These are phyloP conservation scores for Neoascochyta sp. DNA, from an alignment of 2,329 filamentous ascomycete genomes.

Conservation along the genomic window DNA sequence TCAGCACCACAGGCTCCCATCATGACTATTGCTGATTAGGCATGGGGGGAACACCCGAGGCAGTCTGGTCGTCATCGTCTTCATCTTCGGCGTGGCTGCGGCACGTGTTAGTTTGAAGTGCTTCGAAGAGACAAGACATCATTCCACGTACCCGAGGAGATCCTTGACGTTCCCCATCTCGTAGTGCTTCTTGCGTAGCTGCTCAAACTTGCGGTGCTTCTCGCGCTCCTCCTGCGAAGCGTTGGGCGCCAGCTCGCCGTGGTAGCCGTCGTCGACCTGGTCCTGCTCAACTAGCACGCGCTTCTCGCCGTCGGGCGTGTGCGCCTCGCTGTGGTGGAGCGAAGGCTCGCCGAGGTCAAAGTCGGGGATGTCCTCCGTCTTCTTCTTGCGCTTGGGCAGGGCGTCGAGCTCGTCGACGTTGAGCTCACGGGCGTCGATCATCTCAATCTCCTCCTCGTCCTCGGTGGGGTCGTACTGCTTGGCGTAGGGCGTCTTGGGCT, in stretches of 20 bases:
- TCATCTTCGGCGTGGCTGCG: constrained; percentile 21
- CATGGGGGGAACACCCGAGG: constrained; percentile 9
- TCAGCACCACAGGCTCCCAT: not conserved
- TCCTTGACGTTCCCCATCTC: constrained; percentile 96
- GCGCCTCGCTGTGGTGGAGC: constrained; percentile 33
- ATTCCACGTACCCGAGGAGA: constrained; percentile 63
- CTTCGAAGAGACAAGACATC: too few relatives aligned
- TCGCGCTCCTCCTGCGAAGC: constrained; percentile 68
- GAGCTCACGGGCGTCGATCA: constrained; percentile 67
- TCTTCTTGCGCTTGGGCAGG: constrained; percentile 49
- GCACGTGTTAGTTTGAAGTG: constrained; percentile 9
- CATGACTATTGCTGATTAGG: constrained; percentile 6
- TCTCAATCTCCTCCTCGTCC: constrained; percentile 69
- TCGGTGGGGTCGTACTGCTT: constrained; percentile 86
- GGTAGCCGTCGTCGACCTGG: constrained; percentile 44
- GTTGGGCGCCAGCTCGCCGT: constrained; percentile 56
- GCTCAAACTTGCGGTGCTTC: constrained; percentile 90
- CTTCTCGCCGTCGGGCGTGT: constrained; percentile 56
- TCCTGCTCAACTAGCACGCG: constrained; percentile 72
- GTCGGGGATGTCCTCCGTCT: constrained; percentile 76
- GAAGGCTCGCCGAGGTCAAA: constrained; percentile 92
- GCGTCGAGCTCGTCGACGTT: constrained; percentile 64
- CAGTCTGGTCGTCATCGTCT: constrained; percentile 22
- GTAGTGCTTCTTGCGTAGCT: constrained; percentile 92
- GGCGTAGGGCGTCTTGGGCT: constrained; percentile 96